These are phyloP conservation scores for Botrytis medusae DNA, from an alignment of 2,329 filamentous ascomycete genomes.

Conservation along the genomic window DNA sequence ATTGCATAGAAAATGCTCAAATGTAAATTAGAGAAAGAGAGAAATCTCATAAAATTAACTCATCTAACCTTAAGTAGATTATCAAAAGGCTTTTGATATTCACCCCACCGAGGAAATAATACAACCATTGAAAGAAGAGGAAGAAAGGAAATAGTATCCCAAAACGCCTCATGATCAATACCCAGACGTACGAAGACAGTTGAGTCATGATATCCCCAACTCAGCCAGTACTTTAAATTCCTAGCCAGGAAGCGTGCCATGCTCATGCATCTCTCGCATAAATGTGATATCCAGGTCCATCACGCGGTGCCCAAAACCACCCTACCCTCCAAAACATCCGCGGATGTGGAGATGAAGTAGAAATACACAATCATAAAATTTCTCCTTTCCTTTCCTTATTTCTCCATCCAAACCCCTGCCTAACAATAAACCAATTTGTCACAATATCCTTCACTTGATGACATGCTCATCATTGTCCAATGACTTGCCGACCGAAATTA, in stretches of 20 bases:
- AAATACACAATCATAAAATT: slow-evolving; percentile 18
- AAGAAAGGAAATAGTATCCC: slow-evolving; percentile 38
- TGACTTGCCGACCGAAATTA: slow-evolving; percentile 9
- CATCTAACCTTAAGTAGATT: not conserved
- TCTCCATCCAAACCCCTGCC: slow-evolving; percentile 13
- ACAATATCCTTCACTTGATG: slow-evolving; percentile 21
- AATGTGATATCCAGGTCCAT: slow-evolving; percentile 20
- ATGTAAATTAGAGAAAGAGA: not conserved
- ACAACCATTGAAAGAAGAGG: not conserved
- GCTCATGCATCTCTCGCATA: not conserved
- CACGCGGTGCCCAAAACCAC: slow-evolving; percentile 9
- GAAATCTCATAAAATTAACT: not conserved
- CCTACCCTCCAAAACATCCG: not conserved
- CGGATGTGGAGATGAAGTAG: slow-evolving; percentile 16
- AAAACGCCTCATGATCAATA: slow-evolving; percentile 8
- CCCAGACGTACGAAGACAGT: slow-evolving; percentile 10
- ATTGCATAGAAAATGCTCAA: not conserved
- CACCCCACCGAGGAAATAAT: not conserved
- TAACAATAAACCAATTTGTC: slow-evolving; percentile 6
- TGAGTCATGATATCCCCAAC: not conserved
- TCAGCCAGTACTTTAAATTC: not conserved
- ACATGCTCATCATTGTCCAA: slow-evolving; percentile 1
- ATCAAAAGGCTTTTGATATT: not conserved
- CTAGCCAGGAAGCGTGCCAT: slow-evolving; percentile 12
- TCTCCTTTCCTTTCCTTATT: not conserved